A percentile compares a stretch with the other conserved stretches of the same genome.
Conservation (phyloP, 2,329 filamentous ascomycete species). For the Scortechinia acanthostroma region DNA sequence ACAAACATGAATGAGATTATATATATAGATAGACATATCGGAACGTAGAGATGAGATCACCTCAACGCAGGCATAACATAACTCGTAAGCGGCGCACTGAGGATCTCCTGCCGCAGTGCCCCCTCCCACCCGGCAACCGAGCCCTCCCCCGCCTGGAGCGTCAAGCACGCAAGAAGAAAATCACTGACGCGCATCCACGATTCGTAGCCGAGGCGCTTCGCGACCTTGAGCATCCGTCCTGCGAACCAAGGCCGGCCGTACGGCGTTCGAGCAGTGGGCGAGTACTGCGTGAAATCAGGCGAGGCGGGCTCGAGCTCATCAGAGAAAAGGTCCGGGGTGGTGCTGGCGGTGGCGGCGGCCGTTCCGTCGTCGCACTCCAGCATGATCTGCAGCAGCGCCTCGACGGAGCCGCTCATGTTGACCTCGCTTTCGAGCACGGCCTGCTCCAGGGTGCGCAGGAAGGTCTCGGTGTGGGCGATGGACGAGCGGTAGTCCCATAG, state of each 20-base stretch:
- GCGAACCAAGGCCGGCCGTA: conserved; percentile 25
- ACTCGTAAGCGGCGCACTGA: neutral
- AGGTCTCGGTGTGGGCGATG: conserved; percentile 14
- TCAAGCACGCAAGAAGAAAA: conserved; percentile 23
- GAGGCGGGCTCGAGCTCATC: no score
- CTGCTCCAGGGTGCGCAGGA: conserved; percentile 19
- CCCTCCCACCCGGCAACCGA: neutral
- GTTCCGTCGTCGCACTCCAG: conserved; percentile 22
- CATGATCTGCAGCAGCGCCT: conserved; percentile 26
- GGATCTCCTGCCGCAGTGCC: neutral
- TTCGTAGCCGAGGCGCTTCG: conserved; percentile 19
- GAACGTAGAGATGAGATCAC: no score
- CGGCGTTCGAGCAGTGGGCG: conserved; percentile 11
- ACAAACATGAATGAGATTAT: neutral
- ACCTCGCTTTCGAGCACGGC: conserved; percentile 22
- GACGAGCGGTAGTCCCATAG: conserved; percentile 27
- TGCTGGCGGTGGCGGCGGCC: conserved; percentile 10
- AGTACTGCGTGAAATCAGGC: conserved; percentile 7
- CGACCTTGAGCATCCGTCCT: conserved; percentile 26
- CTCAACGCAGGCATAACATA: neutral
- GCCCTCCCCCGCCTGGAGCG: conserved; percentile 9
- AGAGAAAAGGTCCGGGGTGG: no score
- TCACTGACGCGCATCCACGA: conserved; percentile 23
- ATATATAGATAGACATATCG: no score
- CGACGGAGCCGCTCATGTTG: conserved; percentile 22